A percentile compares a stretch with the other conserved stretches of the same genome.
Conservation (phyloP, 768 basidiomycete genomes). For the Boletus reticuloceps region DNA sequence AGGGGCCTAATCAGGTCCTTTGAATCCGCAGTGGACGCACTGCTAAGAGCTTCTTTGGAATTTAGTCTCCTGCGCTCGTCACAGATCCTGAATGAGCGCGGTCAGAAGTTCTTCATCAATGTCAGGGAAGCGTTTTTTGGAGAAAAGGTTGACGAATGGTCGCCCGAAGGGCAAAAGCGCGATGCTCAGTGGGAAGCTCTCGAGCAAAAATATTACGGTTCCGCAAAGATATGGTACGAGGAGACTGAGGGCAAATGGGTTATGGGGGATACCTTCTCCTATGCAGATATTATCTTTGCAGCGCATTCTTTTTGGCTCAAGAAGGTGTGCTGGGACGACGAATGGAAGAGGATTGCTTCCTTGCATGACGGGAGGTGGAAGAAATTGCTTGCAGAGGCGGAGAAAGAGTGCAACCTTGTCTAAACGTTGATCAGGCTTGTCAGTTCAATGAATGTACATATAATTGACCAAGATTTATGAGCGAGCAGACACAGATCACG, state of each 20-base stretch:
- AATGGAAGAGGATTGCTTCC: slow-evolving; percentile 26
- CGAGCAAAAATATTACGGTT: slow-evolving; percentile 10
- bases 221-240: slow-evolving; percentile 21
- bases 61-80: slow-evolving; percentile 21
- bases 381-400: slow-evolving; percentile 20
- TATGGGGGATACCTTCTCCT: slow-evolving; percentile 30
- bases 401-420: slow-evolving; percentile 23
- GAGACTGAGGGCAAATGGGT: slow-evolving; percentile 26
- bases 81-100: slow-evolving; percentile 32
- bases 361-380: slow-evolving; percentile 29
- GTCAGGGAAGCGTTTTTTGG: slow-evolving; percentile 35
- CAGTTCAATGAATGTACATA: background rate
- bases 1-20: slow-evolving; percentile 23
- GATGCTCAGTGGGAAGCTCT: slow-evolving; percentile 27
- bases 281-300: slow-evolving; percentile 31
- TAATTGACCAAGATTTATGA: no score
- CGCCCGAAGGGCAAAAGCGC: slow-evolving; percentile 29
- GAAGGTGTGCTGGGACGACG: slow-evolving; percentile 20
- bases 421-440: background rate
- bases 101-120: slow-evolving; percentile 36
- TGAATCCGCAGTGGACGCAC: background rate
- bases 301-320: slow-evolving; percentile 13
- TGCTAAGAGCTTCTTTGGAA: slow-evolving; percentile 4
- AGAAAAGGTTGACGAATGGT: slow-evolving; percentile 38
- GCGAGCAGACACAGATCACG: no score